Base-by-base conservation (phyloP, 2,329 filamentous ascomycete genomes). In the Talaromyces sp. region DNA sequence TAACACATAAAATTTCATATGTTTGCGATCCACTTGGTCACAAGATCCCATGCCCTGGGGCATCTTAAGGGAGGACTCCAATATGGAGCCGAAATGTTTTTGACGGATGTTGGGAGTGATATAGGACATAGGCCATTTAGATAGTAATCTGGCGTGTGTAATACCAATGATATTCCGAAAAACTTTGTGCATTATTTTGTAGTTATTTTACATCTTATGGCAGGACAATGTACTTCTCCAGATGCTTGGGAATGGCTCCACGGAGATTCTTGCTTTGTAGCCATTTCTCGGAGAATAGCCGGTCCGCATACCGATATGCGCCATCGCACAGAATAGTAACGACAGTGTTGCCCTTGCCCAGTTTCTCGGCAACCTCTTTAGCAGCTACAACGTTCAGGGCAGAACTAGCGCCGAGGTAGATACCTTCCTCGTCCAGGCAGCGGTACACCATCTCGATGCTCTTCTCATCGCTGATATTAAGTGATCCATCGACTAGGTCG, bases 391-490 rank as follows among this genome's bases (percentile, higher is more conserved):
- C 95, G 73, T 99, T 99, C 70, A 99, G 80, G 62, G 91, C 90
- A 26, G 91, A 96, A 78, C 91, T 96, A 41, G 95, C 95, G 64
- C 95, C 95, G 1, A 99, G 83, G 75, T 99, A 99, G 56, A 99
- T 78, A 1, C 95, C 95, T 74, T 99, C 95, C 77, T 98, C 92
- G 70, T 98, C 93, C 64, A 99, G 81, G 72, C 93, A 96, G 65
- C 93, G 83, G 80, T 98, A 99, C 51, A 99, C 91, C 95, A 97
- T 98, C 77, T 90, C 91, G 67, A 99, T 93, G 70, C 88, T 96
- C 84, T 96, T 93, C 80, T 95, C 92, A 73, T 99, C 95, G 63
- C 86, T 84, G 67, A 99, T 91, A 73, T 88, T 83, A 69, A 99
- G 71, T 38, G 91, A 91, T 61, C 89, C 93, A 77, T 98, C 95